Base-by-base conservation (phyloP, 371 early-diverging fungal genomes). In the Paraphysoderma sedebokerense region DNA sequence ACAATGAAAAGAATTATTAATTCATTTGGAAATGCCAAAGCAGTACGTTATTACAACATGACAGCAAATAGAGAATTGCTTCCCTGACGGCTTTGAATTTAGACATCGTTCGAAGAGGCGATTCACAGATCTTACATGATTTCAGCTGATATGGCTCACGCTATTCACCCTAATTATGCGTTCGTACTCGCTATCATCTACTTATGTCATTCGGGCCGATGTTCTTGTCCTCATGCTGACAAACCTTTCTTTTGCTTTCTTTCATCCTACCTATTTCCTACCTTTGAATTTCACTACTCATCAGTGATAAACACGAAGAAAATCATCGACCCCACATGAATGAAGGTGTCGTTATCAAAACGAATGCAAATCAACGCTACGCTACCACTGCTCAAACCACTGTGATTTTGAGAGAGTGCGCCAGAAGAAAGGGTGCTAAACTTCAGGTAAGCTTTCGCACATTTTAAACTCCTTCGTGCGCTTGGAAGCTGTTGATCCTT, bases 61-160 rank as follows among this genome's bases (percentile, higher is more conserved):
- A 29, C 31, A 17, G 44, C 38, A 7, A 7, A 7, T 13, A 7
- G 7, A 20, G 7, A 42, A 28, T 32, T 19, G n/a, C 48, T 5
- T 44, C 47, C 28, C 15, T 47, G 13, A 4, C 33, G 27, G 20
- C 52, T 9, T 34, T n/a, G n/a, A 39, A 56, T 38, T n/a, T 42
- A 47, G 57, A 51, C 61, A 17, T 72, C 80, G 6, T 92, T 88
- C 57, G 87, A 92, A 54, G 77, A 85, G 58, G 62, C 89, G 0
- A 58, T 93, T 39, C 79, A 81, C 46, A 81, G 80, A 60, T 87
- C 87, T 53, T 77, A 78, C 50, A 60, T 96, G 59, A 79, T 96
- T 47, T 84, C 85, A 44, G 85, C 87, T 5, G 92, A 91, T 57
- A 92, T 92, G 85, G 92, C 93, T 2, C 98, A 98, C 61, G 87